Evolutionary conservation across 2,329 filamentous ascomycete species (phyloP).

Genomic region (Pseudogymnoascus sp.): DNA sequence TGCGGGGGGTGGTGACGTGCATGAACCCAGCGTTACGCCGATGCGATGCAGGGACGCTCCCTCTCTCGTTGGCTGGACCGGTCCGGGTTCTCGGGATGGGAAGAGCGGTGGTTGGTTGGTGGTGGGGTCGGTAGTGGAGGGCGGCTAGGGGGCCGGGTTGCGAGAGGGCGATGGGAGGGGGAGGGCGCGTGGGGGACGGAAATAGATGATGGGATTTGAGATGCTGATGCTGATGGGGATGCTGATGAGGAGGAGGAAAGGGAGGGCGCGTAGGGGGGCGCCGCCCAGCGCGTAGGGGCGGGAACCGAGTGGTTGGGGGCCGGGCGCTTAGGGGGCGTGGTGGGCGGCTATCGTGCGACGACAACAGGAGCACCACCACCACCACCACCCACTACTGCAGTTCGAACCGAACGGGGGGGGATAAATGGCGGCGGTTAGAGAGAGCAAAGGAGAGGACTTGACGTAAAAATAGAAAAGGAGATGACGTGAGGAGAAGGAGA

Average conservation of each 20-base stretch:
- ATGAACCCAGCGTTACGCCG: background rate
- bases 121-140: background rate
- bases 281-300: background rate
- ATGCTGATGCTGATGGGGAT: background rate
- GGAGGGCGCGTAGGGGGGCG: background rate
- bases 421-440: background rate
- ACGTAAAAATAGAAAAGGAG: background rate
- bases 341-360: background rate
- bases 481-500: background rate
- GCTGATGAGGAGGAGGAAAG: background rate
- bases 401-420: background rate
- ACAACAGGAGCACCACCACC: background rate
- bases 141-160: background rate
- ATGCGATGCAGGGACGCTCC: background rate
- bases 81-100: background rate
- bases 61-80: background rate
- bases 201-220: background rate
- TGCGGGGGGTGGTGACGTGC: background rate
- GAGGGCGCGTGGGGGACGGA: background rate
- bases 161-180: background rate
- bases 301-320: background rate
- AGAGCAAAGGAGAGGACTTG: background rate
- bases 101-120: background rate
- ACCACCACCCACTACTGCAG: background rate
- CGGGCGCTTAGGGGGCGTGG: background rate